Conservation (phyloP, 1,139 yeast genomes). For the Diutina ranongensis region DNA sequence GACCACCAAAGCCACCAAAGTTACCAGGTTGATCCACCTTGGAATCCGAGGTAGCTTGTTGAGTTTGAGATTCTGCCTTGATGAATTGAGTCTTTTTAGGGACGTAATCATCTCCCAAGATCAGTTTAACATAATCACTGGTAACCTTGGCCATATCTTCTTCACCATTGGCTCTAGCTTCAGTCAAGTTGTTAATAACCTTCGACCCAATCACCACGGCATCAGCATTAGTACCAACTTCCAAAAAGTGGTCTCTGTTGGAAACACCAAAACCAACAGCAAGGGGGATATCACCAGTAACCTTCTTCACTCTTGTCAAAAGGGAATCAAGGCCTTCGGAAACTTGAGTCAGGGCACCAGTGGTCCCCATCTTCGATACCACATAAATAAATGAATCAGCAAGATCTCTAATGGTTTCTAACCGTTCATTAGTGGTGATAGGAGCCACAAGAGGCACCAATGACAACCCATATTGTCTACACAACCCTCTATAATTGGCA, state of each 20-base stretch:
- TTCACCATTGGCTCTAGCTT: conserved; percentile 45
- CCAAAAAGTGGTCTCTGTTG: conserved; percentile 78
- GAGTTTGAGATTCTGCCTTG: conserved; percentile 12
- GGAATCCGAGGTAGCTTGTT: conserved; percentile 18
- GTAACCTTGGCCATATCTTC: conserved; percentile 25
- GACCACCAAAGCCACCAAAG: conserved; percentile 97
- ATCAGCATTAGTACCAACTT: conserved; percentile 71
- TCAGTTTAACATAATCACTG: conserved; percentile 52
- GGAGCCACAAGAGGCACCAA: conserved; percentile 95
- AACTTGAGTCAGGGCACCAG: conserved; percentile 72
- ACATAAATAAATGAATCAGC: conserved; percentile 95
- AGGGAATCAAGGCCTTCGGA: conserved; percentile 55
- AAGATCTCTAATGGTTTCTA: conserved; percentile 62
- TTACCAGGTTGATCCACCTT: conserved; percentile 28
- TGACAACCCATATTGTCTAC: conserved; percentile 59
- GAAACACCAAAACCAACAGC: conserved; percentile 98
- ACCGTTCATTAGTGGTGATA: conserved; percentile 83
- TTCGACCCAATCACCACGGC: conserved; percentile 96
- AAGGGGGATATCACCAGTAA: conserved; percentile 63
- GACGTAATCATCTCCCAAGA: conserved; percentile 47
- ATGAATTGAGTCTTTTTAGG: conserved; percentile 12
- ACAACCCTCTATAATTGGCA: conserved; percentile 63
- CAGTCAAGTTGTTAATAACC: conserved; percentile 58
- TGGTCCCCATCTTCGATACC: conserved; percentile 95
- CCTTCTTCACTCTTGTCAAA: conserved; percentile 62